These are phyloP conservation scores for Achlya hypogyna DNA, from an alignment of 352 stramenopile genomes.

Conservation along the genomic window DNA sequence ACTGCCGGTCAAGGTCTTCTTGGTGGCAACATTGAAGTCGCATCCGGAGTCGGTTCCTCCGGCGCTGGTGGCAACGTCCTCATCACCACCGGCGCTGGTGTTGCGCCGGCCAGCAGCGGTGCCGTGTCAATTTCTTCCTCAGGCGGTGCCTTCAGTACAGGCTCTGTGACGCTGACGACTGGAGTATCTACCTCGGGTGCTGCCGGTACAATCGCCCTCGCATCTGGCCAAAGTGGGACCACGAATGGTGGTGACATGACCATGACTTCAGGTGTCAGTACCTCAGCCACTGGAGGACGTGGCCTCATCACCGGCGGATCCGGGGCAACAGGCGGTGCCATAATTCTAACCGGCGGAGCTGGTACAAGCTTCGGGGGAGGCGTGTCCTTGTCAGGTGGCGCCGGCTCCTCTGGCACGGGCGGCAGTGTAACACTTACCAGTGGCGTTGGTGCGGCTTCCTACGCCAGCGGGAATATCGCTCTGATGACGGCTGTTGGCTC, in stretches of 20 bases:
- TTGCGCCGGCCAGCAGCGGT: too few relatives aligned
- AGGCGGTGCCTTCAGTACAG: too few relatives aligned
- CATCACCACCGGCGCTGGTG: too few relatives aligned
- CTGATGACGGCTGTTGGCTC: constrained; percentile 4
- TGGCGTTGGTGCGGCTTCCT: not conserved
- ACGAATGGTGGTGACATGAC: constrained; percentile 46
- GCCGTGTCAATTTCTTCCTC: too few relatives aligned
- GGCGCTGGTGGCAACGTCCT: too few relatives aligned
- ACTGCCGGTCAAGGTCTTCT: too few relatives aligned
- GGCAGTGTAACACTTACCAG: constrained; percentile 23
- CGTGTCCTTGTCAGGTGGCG: constrained; percentile 4
- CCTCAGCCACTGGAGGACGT: constrained; percentile 21
- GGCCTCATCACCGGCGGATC: constrained; percentile 2
- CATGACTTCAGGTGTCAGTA: constrained; percentile 44
- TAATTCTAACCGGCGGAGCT: not conserved
- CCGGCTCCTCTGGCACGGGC: constrained; percentile 31
- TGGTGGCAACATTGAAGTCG: too few relatives aligned
- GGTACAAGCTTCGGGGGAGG: constrained; percentile 29
- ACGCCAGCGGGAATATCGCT: not conserved
- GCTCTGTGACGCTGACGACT: constrained; percentile 5
- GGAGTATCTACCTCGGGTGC: constrained; percentile 1
- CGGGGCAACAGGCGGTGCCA: not conserved
- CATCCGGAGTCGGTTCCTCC: too few relatives aligned
- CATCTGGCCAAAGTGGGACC: constrained; percentile 16
- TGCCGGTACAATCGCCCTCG: not conserved